Percentiles rank a stretch among this genome's conserved stretches.
phyloP scores from a whole-genome alignment of 306 rosid species.

The Clitoria ternatea region DNA sequence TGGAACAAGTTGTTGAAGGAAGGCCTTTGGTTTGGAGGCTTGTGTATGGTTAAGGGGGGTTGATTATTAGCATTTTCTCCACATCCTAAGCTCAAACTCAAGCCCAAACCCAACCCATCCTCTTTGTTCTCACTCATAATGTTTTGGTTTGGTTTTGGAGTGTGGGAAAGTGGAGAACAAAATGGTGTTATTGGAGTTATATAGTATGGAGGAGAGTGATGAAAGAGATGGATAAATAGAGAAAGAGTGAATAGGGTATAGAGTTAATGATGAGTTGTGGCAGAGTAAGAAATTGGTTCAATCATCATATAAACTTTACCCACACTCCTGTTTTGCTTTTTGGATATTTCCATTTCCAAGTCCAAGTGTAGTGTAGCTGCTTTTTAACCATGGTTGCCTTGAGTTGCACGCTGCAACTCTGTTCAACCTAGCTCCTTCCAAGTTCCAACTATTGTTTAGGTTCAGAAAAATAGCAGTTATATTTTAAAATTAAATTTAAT shows the following conservation, averaged over 20 bases:
- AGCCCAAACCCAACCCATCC: conserved; percentile 41
- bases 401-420: too few relatives aligned
- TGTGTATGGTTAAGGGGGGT: conserved; percentile 36
- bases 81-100: conserved; percentile 50
- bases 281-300: conserved; percentile 56
- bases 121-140: conserved; percentile 55
- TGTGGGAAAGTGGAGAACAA: not conserved
- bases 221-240: conserved; percentile 21
- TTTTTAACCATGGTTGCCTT: too few relatives aligned
- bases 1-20: conserved; percentile 52
- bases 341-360: too few relatives aligned
- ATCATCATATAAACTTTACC: conserved; percentile 52
- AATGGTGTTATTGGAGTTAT: conserved; percentile 29
- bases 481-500: too few relatives aligned
- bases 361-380: too few relatives aligned
- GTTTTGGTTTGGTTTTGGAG: not conserved
- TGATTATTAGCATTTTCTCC: conserved; percentile 22
- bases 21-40: conserved; percentile 37
- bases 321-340: too few relatives aligned
- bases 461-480: too few relatives aligned
- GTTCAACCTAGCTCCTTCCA: too few relatives aligned
- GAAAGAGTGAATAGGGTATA: conserved; percentile 24
- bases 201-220: conserved; percentile 13
- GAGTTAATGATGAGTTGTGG: conserved; percentile 69
- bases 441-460: too few relatives aligned